These are phyloP conservation scores for Hyphodiscus hymeniophilus DNA, from an alignment of 495 filamentous ascomycete species.

Conservation along the genomic window DNA sequence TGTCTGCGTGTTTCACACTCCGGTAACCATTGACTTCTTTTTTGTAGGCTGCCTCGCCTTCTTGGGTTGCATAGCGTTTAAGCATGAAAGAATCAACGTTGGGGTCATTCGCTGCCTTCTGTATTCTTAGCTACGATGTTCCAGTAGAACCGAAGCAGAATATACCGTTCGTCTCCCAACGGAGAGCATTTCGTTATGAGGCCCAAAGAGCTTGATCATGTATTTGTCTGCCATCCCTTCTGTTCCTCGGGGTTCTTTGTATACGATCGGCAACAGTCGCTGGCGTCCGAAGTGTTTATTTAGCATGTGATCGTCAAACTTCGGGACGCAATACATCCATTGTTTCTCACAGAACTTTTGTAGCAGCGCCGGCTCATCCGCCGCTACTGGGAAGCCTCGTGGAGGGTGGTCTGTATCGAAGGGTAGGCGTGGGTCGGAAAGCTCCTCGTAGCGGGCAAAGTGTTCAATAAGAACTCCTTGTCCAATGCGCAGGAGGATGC, in stretches of 20 bases:
- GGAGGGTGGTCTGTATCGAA: not conserved
- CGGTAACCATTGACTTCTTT: slow-evolving; percentile 28
- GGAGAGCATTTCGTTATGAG: slow-evolving; percentile 14
- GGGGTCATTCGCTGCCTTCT: not conserved
- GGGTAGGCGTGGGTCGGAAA: not conserved
- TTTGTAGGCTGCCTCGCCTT: slow-evolving; percentile 25
- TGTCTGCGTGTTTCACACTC: slow-evolving; percentile 17
- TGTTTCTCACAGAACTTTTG: slow-evolving; percentile 23
- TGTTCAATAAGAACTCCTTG: not conserved
- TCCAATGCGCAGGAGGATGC: not conserved
- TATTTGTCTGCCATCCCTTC: slow-evolving; percentile 16
- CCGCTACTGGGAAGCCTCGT: not conserved
- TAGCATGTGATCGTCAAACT: slow-evolving; percentile 3
- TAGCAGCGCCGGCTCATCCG: slow-evolving; percentile 13
- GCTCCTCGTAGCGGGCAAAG: not conserved
- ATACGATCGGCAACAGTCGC: slow-evolving; percentile 24
- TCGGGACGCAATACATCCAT: slow-evolving; percentile 29
- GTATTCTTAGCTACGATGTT: not conserved
- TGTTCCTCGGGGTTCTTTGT: slow-evolving; percentile 2
- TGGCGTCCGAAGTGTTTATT: slow-evolving; percentile 7
- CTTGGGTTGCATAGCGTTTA: slow-evolving; percentile 28
- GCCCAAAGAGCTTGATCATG: slow-evolving; percentile 21
- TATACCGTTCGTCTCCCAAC: not conserved
- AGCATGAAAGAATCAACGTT: slow-evolving; percentile 27
- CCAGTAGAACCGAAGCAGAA: not conserved